Conservation (phyloP, 164 flowering plant genomes). For the Vitis amurensis region DNA sequence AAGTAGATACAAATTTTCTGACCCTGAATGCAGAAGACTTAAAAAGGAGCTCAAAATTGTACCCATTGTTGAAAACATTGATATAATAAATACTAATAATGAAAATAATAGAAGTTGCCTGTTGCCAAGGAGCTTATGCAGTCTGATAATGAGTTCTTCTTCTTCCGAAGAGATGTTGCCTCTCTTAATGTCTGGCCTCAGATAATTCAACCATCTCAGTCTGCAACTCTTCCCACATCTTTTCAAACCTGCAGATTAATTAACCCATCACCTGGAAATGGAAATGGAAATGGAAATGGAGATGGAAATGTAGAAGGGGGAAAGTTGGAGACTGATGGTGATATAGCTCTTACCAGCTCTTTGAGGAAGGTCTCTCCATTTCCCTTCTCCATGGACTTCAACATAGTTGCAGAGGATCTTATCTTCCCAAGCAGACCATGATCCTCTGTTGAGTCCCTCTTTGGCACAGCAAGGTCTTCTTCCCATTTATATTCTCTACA, state of each 20-base stretch:
- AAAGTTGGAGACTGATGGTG: too few relatives aligned
- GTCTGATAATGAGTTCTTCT: conserved; percentile 28
- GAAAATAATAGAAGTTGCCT: neutral
- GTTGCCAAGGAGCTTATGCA: conserved; percentile 28
- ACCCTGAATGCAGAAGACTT: too few relatives aligned
- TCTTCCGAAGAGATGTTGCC: conserved; percentile 20
- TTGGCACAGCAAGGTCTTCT: conserved; percentile 33
- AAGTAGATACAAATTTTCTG: too few relatives aligned
- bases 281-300: neutral
- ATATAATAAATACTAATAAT: conserved; percentile 1
- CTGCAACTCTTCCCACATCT: conserved; percentile 28
- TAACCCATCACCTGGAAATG: neutral
- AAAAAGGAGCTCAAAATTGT: too few relatives aligned
- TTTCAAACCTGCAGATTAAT: conserved; percentile 13
- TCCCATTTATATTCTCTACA: conserved; percentile 23
- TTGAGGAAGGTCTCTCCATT: conserved; percentile 31
- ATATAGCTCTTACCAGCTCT: conserved; percentile 22
- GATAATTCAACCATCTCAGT: conserved; percentile 21
- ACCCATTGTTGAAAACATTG: too few relatives aligned
- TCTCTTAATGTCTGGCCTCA: conserved; percentile 16
- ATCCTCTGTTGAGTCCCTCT: conserved; percentile 26
- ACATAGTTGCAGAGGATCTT: conserved; percentile 23
- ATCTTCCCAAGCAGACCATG: conserved; percentile 37
- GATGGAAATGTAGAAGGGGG: neutral
- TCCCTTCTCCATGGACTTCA: conserved; percentile 27